A percentile compares a stretch with the other conserved stretches of the same genome.
Evolutionary conservation across 192 early-diverging fungal genomes (phyloP).

Genomic region (Gaertneriomyces sp.): DNA sequence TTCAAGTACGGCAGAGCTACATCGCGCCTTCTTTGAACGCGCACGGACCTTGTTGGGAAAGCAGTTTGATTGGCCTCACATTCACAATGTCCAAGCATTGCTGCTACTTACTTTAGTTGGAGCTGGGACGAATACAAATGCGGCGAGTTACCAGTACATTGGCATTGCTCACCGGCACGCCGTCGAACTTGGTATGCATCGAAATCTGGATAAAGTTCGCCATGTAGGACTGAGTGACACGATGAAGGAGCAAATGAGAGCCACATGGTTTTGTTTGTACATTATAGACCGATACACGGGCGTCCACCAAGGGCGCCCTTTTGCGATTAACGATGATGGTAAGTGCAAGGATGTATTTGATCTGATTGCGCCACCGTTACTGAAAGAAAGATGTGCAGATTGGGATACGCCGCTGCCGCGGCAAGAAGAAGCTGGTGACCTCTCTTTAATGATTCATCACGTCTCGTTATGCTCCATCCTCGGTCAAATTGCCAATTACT

Average conservation of each 20-base stretch:
- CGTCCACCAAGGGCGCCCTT: slow-evolving; percentile 46
- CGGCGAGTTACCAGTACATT: slow-evolving; percentile 45
- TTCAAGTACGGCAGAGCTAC: slow-evolving; percentile 31
- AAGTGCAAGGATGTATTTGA: not conserved
- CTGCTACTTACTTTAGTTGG: slow-evolving; percentile 44
- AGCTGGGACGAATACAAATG: slow-evolving; percentile 42
- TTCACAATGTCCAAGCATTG: slow-evolving; percentile 46
- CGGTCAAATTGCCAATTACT: slow-evolving; percentile 42
- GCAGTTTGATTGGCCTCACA: slow-evolving; percentile 50
- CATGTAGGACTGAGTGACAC: slow-evolving; percentile 35
- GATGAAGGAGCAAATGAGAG: slow-evolving; percentile 44
- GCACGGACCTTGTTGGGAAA: slow-evolving; percentile 42
- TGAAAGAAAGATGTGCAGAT: slow-evolving; percentile 18
- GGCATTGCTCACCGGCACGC: slow-evolving; percentile 49
- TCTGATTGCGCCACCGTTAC: not conserved
- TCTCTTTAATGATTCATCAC: slow-evolving; percentile 34
- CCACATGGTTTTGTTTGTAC: slow-evolving; percentile 51
- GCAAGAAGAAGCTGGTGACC: slow-evolving; percentile 21
- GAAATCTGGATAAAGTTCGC: slow-evolving; percentile 42
- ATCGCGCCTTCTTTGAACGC: slow-evolving; percentile 45
- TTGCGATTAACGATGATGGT: slow-evolving; percentile 49
- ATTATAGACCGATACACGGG: slow-evolving; percentile 46
- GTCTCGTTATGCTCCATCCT: slow-evolving; percentile 48
- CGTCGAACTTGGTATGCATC: slow-evolving; percentile 51
- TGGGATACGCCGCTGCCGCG: slow-evolving; percentile 49